phyloP scores from a whole-genome alignment of 1,284 basidiomycete genomes.

The Wolfiporia cocos region DNA sequence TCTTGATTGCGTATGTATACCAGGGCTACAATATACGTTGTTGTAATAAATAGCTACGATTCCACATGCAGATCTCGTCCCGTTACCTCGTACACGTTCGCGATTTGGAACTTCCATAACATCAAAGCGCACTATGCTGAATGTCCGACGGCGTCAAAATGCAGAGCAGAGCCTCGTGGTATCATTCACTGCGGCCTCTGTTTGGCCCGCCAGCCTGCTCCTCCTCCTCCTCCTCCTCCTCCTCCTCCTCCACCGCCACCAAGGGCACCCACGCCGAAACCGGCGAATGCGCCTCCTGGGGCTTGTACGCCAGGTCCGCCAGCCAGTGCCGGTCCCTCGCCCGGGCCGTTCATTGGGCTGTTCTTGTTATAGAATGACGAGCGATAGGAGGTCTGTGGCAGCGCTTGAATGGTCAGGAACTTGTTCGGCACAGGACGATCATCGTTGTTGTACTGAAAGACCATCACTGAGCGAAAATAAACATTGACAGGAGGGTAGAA shows the following conservation, averaged over 20 bases:
- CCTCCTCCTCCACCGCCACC: conserved; percentile 22
- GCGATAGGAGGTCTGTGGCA: conserved; percentile 59
- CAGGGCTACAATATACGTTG: conserved; percentile 10
- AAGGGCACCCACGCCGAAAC: conserved; percentile 27
- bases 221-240: conserved; percentile 24
- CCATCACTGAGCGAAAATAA: not conserved
- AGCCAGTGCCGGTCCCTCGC: conserved; percentile 28
- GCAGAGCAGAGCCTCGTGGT: too few species aligned
- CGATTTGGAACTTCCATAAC: not conserved
- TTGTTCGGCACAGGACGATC: conserved; percentile 74
- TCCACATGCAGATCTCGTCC: not conserved
- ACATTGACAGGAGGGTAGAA: conserved; percentile 3
- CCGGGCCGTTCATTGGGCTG: conserved; percentile 24
- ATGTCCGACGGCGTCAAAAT: too few species aligned
- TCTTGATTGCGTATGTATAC: too few species aligned
- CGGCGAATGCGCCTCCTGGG: conserved; percentile 29
- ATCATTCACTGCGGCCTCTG: too few species aligned
- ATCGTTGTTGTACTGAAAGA: conserved; percentile 72
- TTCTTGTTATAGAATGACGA: conserved; percentile 44
- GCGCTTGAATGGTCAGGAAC: conserved; percentile 71
- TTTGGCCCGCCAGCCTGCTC: conserved; percentile 26
- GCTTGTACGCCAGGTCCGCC: conserved; percentile 18
- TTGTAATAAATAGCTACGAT: conserved; percentile 10
- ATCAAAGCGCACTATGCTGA: too few species aligned
- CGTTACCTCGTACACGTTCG: not conserved